Base-by-base conservation (phyloP, 2,329 filamentous ascomycete genomes). In the Botrytis elliptica region DNA sequence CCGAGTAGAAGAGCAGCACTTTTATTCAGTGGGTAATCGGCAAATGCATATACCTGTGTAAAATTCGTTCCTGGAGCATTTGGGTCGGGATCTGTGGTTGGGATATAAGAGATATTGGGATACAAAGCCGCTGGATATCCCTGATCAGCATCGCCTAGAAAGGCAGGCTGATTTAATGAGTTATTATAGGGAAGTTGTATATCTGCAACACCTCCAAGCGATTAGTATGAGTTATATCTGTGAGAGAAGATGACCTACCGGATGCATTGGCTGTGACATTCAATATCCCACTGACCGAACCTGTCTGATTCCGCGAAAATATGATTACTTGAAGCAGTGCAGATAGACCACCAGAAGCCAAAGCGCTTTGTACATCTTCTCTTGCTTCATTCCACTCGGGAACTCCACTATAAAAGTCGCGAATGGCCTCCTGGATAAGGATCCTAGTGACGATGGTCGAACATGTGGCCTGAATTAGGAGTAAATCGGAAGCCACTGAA, bases 391-490 rank as follows among this genome's bases (percentile, higher is more conserved):
- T 77, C 90, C 92, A 97, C 76, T 93, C 91, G 2, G 83, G 83
- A 78, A 92, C 91, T 33, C 88, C 87, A 46, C 78, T 75, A 76
- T 88, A 90, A 78, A 88, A 91, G 18, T 81, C 78, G 70, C 79
- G 76, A 46, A 92, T 81, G 8, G 87, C 85, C 25, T 83, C 73
- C 78, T 92, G 90, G 29, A 92, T 82, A 36, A 91, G 80, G 33
- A 91, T 81, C 74, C 90, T 85, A 0, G 93, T 94, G 10, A 91
- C 86, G 63, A 96, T 91, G 72, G 92, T 91, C 72, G 87, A 86
- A 79, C 91, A 92, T 74, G 90, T 91, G 46, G 92, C 92, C 83
- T 94, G 89, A 77, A 97, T 89, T 70, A 97, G 87, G 70, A 93
- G 86, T 72, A 98, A 88, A 80, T 94, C 92, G 70, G 93, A 91